phyloP scores from a whole-genome alignment of 768 basidiomycete species.

The Boletus rubroflammeus region DNA sequence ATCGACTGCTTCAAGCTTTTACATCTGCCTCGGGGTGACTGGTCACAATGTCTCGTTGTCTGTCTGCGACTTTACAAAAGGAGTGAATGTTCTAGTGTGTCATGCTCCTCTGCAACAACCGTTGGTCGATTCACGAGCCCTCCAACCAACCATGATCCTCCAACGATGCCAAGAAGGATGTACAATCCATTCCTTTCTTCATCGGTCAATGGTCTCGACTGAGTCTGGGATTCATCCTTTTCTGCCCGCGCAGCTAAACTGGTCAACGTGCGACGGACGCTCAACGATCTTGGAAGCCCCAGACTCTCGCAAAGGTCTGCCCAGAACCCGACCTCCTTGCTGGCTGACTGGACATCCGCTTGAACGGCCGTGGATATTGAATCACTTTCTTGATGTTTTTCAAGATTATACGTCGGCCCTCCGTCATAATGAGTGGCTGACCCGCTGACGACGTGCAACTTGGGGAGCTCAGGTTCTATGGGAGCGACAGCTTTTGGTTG shows the following conservation, averaged over 20 bases:
- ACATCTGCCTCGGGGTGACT: background rate
- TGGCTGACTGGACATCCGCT: constrained; percentile 13
- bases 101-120: constrained; percentile 8
- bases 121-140: constrained; percentile 25
- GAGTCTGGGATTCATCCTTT: constrained; percentile 13
- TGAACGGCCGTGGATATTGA: background rate
- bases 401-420: constrained; percentile 44
- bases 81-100: constrained; percentile 13
- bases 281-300: constrained; percentile 33
- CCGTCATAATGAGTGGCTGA: constrained; percentile 45
- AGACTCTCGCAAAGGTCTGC: constrained; percentile 37
- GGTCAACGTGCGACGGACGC: constrained; percentile 16
- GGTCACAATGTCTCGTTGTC: background rate
- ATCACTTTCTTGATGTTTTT: constrained; percentile 16
- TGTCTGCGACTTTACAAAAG: constrained; percentile 1
- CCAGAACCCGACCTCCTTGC: constrained; percentile 22
- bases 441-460: constrained; percentile 49
- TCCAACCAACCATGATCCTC: constrained; percentile 46
- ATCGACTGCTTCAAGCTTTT: background rate
- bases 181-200: constrained; percentile 50
- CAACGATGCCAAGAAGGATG: constrained; percentile 45
- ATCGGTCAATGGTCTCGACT: constrained; percentile 35
- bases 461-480: constrained; percentile 34
- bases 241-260: constrained; percentile 12
- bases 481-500: constrained; percentile 32